These are phyloP conservation scores for Cunninghamia lanceolata DNA, from an alignment of 75 land plant genomes.

Conservation along the genomic window DNA sequence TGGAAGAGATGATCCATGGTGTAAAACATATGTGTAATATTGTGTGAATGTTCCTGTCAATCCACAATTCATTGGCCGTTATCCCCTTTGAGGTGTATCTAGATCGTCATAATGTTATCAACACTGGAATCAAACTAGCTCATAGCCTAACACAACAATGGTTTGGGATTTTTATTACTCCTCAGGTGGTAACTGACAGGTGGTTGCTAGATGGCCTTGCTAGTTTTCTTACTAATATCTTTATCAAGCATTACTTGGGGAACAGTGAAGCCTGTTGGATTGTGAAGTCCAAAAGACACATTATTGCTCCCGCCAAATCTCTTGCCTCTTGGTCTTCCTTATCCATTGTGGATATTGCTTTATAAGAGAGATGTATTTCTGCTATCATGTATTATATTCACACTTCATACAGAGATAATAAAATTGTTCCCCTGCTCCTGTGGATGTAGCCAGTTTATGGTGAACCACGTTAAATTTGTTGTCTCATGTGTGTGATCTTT, in stretches of 20 bases:
- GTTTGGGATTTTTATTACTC: conserved; percentile 93
- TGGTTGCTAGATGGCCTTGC: conserved; percentile 96
- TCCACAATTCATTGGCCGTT: conserved; percentile 78
- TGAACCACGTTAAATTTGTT: no score
- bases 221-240: conserved; percentile 76
- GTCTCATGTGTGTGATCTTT: no score
- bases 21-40: conserved; percentile 90
- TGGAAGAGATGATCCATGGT: conserved; percentile 65
- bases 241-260: conserved; percentile 74
- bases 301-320: no score
- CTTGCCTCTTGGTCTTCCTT: no score
- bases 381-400: no score
- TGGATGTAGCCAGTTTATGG: no score
- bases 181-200: conserved; percentile 84
- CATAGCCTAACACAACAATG: conserved; percentile 92
- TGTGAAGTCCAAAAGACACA: no score
- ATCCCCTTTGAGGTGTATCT: conserved; percentile 82
- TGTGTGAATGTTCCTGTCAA: conserved; percentile 62
- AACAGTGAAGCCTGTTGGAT: conserved; percentile 95
- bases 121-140: conserved; percentile 84
- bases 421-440: no score
- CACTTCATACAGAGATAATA: no score
- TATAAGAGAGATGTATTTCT: no score
- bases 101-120: conserved; percentile 63
- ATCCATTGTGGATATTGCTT: no score